A percentile compares a stretch with the other conserved stretches of the same genome.
phyloP scores from a whole-genome alignment of 805 yeast species.

The Candida tibetensis region DNA sequence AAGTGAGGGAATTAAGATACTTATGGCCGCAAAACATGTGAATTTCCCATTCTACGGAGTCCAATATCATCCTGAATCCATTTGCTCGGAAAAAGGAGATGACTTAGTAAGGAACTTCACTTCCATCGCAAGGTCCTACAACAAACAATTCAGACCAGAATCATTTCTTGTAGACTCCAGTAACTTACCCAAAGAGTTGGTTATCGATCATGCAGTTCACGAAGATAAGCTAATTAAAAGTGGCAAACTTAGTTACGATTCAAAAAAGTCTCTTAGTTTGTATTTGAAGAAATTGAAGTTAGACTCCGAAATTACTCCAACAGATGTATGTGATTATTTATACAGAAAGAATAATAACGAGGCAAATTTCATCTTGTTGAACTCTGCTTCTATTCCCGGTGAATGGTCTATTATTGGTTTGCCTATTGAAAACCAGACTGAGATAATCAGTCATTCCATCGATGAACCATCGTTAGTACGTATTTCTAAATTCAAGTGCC shows the following conservation, averaged over 20 bases:
- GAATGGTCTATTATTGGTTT: conserved; percentile 84
- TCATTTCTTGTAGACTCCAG: conserved; percentile 1
- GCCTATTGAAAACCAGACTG: conserved; percentile 45
- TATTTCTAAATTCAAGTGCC: conserved; percentile 27
- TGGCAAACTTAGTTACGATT: conserved; percentile 9
- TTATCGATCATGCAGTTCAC: conserved; percentile 20
- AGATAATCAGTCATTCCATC: conserved; percentile 61
- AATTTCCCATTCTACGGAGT: conserved; percentile 80
- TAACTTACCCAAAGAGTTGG: conserved; percentile 8
- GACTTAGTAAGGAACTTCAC: conserved; percentile 63
- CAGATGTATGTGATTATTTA: conserved; percentile 53
- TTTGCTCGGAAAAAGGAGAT: conserved; percentile 72
- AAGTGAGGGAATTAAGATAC: conserved; percentile 30
- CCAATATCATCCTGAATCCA: conserved; percentile 96
- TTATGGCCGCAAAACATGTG: conserved; percentile 79
- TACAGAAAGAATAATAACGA: conserved; percentile 17
- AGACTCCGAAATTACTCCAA: conserved; percentile 22
- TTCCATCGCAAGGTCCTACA: conserved; percentile 39
- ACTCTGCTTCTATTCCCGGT: conserved; percentile 84
- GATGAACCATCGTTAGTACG: conserved; percentile 30
- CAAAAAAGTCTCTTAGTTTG: not conserved
- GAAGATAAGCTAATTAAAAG: conserved; percentile 15
- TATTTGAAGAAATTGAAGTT: conserved; percentile 9
- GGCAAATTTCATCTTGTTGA: conserved; percentile 57
- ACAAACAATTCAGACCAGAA: conserved; percentile 19